Conservation (phyloP, 139 green algal genomes). For the Edaphochlamys debaryana region DNA sequence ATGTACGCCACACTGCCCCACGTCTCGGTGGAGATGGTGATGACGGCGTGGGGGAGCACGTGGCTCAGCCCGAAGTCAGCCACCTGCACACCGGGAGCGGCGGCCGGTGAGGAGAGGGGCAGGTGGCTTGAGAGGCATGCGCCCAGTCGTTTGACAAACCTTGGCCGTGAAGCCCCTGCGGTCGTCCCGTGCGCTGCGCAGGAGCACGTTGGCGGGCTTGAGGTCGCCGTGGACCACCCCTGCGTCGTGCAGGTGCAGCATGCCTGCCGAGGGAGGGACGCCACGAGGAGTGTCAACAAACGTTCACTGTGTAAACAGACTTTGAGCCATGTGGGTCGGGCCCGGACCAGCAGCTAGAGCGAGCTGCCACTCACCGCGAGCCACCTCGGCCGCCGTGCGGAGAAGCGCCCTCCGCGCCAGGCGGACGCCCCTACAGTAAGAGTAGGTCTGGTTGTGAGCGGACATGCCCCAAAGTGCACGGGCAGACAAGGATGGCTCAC, state of each 20-base stretch:
- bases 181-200: background rate
- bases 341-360: no score
- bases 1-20: slow-evolving; percentile 14
- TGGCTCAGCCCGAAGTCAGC: slow-evolving; percentile 19
- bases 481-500: background rate
- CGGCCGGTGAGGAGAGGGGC: no score
- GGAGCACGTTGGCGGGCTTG: slow-evolving; percentile 31
- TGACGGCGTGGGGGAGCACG: background rate
- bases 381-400: no score
- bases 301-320: no score
- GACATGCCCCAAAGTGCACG: no score
- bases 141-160: background rate
- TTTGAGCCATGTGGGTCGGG: no score
- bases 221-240: background rate
- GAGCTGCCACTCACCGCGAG: no score
- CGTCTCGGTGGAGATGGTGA: background rate
- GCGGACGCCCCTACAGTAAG: no score
- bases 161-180: slow-evolving; percentile 21
- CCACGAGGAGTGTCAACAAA: no score
- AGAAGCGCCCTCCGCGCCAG: no score
- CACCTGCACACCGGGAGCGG: background rate
- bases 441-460: no score
- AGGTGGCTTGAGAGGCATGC: background rate
- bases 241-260: background rate
- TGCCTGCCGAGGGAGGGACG: no score